Base-by-base conservation (phyloP, 805 yeast genomes). In the Nakazawaea populi region DNA sequence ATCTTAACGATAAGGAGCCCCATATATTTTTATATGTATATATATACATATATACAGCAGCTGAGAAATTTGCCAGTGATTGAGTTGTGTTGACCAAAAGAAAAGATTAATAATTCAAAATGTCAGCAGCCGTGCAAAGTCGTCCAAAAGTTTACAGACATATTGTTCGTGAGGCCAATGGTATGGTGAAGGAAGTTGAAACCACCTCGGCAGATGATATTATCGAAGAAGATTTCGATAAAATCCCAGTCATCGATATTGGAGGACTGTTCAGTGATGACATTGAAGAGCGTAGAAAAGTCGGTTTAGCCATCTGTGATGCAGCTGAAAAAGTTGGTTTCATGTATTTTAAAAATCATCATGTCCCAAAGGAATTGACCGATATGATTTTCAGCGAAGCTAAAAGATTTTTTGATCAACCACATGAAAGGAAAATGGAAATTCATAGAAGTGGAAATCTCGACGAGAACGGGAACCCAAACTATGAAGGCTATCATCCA, bases 321-420 rank as follows among this genome's bases (percentile, higher is more conserved):
- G 60, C 57, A 5, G 53, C 55, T 54, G 56, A 54, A 41, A 57
- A 60, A 35, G 62, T 64, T 27, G 70, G 69, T 2, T 66, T 66
- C 51, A 61, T 66, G 57, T 64, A 64, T 48, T 53, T 63, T 36
- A 55, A 59, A 46, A 62, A 65, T 53, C 69, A 66, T 48, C 57
- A 54, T 8, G 56, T 66, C 38, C 59, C 68, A 34, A 57, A 62
- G 37, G 54, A 55, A 1, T 44, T 48, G 11, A 56, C 58, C 28
- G 64, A 62, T 14, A 55, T 52, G 10, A 48, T 60, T 6, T 55
- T 65, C 44, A 48, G 50, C 1, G 44, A 56, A 34, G 61, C 63
- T 35, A 55, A 60, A 40, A 47, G 55, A 43, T 67, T 66, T 47
- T 67, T 67, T 46, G 56, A 55, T 5, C 51, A 58, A 4, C 46